phyloP scores from a whole-genome alignment of 768 basidiomycete genomes.

The Termitomyces sp. region DNA sequence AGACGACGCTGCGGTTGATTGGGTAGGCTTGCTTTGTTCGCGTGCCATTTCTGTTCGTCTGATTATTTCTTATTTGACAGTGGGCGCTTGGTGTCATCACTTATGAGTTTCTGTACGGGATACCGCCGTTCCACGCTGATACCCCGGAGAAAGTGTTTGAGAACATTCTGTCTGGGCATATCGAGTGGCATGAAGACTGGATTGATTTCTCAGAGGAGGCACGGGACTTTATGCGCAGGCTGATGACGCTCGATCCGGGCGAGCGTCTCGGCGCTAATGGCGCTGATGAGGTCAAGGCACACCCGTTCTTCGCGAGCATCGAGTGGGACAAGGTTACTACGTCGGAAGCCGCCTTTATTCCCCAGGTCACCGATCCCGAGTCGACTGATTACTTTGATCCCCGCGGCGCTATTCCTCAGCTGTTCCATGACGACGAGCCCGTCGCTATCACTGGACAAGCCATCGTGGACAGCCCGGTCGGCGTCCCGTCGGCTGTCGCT shows the following conservation, averaged over 20 bases:
- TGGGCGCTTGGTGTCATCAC: constrained; percentile 99
- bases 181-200: constrained; percentile 97
- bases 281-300: constrained; percentile 87
- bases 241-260: constrained; percentile 77
- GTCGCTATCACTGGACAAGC: constrained; percentile 47
- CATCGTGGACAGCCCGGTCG: constrained; percentile 41
- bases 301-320: constrained; percentile 85
- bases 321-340: constrained; percentile 92
- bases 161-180: constrained; percentile 90
- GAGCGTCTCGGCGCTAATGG: constrained; percentile 82
- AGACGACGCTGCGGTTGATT: constrained; percentile 94
- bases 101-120: constrained; percentile 95
- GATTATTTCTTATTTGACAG: constrained; percentile 41
- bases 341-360: constrained; percentile 91
- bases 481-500: constrained; percentile 32
- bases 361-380: constrained; percentile 91
- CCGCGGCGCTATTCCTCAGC: constrained; percentile 83
- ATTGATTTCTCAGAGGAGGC: constrained; percentile 82
- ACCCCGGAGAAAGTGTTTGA: constrained; percentile 97
- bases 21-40: constrained; percentile 52
- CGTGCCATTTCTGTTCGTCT: background rate
- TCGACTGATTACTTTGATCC: constrained; percentile 99
- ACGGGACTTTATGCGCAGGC: constrained; percentile 82
- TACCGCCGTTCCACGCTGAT: constrained; percentile 97
- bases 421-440: constrained; percentile 88